phyloP scores from a whole-genome alignment of 2,329 filamentous ascomycete genomes.

The Clonostachys sp. region DNA sequence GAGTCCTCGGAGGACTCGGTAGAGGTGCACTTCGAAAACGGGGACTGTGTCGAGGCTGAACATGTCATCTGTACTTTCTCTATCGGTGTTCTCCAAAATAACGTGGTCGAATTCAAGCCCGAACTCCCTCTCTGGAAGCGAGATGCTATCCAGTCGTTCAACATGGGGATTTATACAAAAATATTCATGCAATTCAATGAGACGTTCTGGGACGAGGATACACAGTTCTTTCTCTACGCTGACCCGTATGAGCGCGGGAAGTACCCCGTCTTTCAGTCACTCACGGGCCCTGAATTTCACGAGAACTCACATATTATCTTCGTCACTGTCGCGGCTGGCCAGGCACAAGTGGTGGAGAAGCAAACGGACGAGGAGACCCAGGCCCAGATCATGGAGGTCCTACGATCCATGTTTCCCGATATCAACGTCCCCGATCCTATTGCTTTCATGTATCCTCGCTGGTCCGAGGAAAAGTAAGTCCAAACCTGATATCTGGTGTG shows the following conservation, averaged over 20 bases:
- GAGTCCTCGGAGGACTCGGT: constrained; percentile 43
- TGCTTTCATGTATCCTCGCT: constrained; percentile 53
- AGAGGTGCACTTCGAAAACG: constrained; percentile 45
- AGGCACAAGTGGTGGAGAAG: constrained; percentile 53
- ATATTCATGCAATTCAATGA: constrained; percentile 66
- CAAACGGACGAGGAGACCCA: constrained; percentile 55
- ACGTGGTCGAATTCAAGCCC: constrained; percentile 53
- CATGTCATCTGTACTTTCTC: constrained; percentile 66
- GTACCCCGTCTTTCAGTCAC: constrained; percentile 59
- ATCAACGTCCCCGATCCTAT: constrained; percentile 52
- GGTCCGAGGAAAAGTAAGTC: constrained; percentile 16
- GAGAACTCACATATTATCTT: constrained; percentile 62
- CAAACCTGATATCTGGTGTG: no score
- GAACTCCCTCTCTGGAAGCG: constrained; percentile 60
- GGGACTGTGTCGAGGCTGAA: constrained; percentile 51
- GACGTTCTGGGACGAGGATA: constrained; percentile 54
- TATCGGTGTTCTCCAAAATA: constrained; percentile 61
- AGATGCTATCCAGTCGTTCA: constrained; percentile 57
- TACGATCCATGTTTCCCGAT: constrained; percentile 58
- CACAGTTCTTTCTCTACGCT: constrained; percentile 39
- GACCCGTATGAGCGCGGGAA: constrained; percentile 33
- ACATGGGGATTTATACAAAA: constrained; percentile 70
- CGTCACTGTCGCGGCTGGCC: constrained; percentile 52
- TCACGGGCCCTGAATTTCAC: constrained; percentile 52
- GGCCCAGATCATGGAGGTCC: constrained; percentile 49